These are phyloP conservation scores for Mycosphaerella arachidis DNA, from an alignment of 2,329 filamentous ascomycete genomes.

Conservation along the genomic window DNA sequence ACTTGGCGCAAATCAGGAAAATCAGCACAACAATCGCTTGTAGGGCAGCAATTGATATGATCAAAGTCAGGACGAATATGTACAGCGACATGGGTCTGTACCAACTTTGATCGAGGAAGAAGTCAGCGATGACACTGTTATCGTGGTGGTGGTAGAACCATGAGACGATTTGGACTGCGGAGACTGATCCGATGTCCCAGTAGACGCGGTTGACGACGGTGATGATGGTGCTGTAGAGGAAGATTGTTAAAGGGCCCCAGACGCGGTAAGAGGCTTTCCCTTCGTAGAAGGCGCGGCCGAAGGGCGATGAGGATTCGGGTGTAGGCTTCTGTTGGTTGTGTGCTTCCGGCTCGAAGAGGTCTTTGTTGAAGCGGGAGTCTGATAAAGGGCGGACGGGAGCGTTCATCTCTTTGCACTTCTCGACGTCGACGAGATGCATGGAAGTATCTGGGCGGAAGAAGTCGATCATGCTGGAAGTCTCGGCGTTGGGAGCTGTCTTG, in stretches of 20 bases:
- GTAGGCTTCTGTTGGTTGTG: neutral
- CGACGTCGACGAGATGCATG: neutral
- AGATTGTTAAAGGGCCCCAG: constrained; percentile 45
- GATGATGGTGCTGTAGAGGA: constrained; percentile 47
- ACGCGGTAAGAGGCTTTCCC: constrained; percentile 50
- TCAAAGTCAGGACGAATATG: constrained; percentile 37
- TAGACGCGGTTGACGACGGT: constrained; percentile 46
- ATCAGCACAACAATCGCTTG: constrained; percentile 44
- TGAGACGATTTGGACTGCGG: constrained; percentile 46
- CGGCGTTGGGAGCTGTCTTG: constrained; percentile 12
- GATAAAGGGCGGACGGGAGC: neutral
- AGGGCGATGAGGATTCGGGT: constrained; percentile 39
- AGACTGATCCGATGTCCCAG: constrained; percentile 50
- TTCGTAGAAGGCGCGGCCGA: constrained; percentile 54
- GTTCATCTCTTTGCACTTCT: neutral
- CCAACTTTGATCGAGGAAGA: constrained; percentile 13
- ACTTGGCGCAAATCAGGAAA: constrained; percentile 48
- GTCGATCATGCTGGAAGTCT: constrained; percentile 19
- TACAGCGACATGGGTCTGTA: constrained; percentile 39
- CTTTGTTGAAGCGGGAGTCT: constrained; percentile 5
- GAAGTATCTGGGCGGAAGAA: neutral
- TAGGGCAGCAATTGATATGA: constrained; percentile 41
- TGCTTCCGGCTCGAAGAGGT: constrained; percentile 1
- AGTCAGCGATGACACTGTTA: constrained; percentile 1
- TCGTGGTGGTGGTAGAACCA: constrained; percentile 29